Evolutionary conservation across 176 grass and related monocot genomes (phyloP), one percentile per base, ranked within the genome.

Genomic region (Thinopyrum elongatum): DNA sequence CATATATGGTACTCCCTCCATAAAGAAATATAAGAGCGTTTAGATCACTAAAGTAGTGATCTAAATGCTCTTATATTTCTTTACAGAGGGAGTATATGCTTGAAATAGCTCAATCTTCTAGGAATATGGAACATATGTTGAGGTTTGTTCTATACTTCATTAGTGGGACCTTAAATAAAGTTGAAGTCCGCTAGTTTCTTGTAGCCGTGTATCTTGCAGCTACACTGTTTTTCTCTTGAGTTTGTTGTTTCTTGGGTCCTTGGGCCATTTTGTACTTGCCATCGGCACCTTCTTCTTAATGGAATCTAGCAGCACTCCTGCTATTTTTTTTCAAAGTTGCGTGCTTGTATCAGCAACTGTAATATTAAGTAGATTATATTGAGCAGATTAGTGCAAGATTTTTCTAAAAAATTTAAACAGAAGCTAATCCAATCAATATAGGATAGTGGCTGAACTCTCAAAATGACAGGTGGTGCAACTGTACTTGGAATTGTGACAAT

Each of bases 21-120:
- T 42, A 42, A 42, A 42, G 41, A 42, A 42, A 42, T 12, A 42
- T 12, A 42, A 42, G 3, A 42, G 41, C 41, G 41, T 42, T 42
- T 42, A 42, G 41, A 42, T 42, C 41, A 42, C 41, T 10, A 41
- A 41, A 38, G 36, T 38, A 41, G 10, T 41, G 39, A 41, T 41
- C 39, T 11, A 41, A 41, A 41, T 10, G 39, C 39, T 41, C 41
- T 42, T 42, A 42, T 41, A 41, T 41, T 12, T 42, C 41, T 42
- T 42, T 42, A 42, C 41, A 42, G 41, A 42, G 41, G 41, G 41
- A 42, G 41, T 30, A 21, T 64, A 29, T 15, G 38, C 41, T 65
- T 80, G 78, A 47, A 46, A 47, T 66, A 47, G 26, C 26, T 80
- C 60, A 65, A 46, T 65, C 38, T 80, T 80, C 26, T 65, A 65